phyloP scores from a whole-genome alignment of 371 early-diverging fungal species.

The Apophysomyces sp. region DNA sequence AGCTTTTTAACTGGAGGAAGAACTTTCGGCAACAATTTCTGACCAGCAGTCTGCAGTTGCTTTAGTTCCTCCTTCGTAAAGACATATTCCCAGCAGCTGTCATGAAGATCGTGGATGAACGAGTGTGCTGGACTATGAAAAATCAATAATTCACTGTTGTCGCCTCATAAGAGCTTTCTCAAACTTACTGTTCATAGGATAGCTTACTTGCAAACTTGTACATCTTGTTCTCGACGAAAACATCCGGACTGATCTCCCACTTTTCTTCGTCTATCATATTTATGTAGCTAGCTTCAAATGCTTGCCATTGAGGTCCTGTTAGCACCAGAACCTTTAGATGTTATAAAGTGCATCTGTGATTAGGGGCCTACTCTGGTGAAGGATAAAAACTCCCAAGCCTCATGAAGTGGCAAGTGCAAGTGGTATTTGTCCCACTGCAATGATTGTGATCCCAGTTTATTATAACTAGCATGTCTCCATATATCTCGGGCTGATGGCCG shows the following conservation, averaged over 20 bases:
- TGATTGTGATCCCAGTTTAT: too few relatives aligned
- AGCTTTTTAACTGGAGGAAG: constrained; percentile 14
- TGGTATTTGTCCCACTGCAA: too few relatives aligned
- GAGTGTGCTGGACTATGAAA: constrained; percentile 20
- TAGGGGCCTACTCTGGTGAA: too few relatives aligned
- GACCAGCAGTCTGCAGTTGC: constrained; percentile 11
- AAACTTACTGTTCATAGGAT: constrained; percentile 28
- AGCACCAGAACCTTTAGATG: too few relatives aligned
- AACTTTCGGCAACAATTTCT: constrained; percentile 12
- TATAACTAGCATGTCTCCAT: too few relatives aligned
- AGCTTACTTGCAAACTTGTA: constrained; percentile 12
- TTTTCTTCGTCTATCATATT: constrained; percentile 5
- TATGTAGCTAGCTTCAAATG: neutral
- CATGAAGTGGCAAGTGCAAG: too few relatives aligned
- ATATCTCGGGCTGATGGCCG: too few relatives aligned
- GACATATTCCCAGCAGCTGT: constrained; percentile 12
- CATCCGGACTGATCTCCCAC: constrained; percentile 19
- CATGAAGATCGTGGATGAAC: constrained; percentile 18
- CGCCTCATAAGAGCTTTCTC: constrained; percentile 1
- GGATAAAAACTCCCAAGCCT: too few relatives aligned
- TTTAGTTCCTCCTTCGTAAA: constrained; percentile 17
- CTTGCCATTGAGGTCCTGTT: neutral
- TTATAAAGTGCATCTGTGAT: too few relatives aligned
- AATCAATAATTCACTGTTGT: constrained; percentile 1
- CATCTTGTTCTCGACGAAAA: constrained; percentile 22